Base-by-base conservation (phyloP, 179 eudicot species). In the Heliamphora pulchella region DNA sequence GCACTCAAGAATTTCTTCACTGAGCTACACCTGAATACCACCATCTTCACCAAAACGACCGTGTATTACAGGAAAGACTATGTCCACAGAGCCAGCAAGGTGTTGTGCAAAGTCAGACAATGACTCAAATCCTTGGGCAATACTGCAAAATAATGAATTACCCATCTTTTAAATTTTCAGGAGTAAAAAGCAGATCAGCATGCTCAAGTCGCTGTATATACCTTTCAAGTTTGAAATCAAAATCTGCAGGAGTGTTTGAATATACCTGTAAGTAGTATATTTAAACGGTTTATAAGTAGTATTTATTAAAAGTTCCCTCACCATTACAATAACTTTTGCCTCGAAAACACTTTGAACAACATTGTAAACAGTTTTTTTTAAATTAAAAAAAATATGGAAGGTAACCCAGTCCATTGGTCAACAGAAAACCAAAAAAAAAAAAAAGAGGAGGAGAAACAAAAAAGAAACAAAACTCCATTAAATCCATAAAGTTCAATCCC, bases 11-110 rank as follows among this genome's bases (percentile, higher is more conserved):
- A 68, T 50, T 69, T 31, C 2, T 9, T 75, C 20, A 65, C 5
- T 31, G n/a, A 59, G 11, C 47, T 43, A 80, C 68, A 94, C 97
- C 90, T 94, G 98, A 83, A 94, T 85, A 71, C 93, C 91, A 74
- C 98, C 98, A 86, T 94, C 98, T 88, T 94, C 98, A 78, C 98
- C 98, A 84, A 94, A 94, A 79, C 90, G 92, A 48, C 98, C 98
- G 84, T 94, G 98, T 83, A 94, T 94, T 22, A 92, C 97, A 61
- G 97, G 98, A 83, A 94, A 94, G 70, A 92, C 98, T 66, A 94
- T 94, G 85, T 94, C 96, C 80, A 94, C 96, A 50, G 90, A 85
- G 73, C 86, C 80, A 43, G 91, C 87, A 57, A 94, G 97, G 85
- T 94, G 97, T 51, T 89, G 89, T 15, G 88, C 84, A 80, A 94